These are phyloP conservation scores for Chaetomiaceae sp. DNA, from an alignment of 2,329 filamentous ascomycete genomes.

Conservation along the genomic window DNA sequence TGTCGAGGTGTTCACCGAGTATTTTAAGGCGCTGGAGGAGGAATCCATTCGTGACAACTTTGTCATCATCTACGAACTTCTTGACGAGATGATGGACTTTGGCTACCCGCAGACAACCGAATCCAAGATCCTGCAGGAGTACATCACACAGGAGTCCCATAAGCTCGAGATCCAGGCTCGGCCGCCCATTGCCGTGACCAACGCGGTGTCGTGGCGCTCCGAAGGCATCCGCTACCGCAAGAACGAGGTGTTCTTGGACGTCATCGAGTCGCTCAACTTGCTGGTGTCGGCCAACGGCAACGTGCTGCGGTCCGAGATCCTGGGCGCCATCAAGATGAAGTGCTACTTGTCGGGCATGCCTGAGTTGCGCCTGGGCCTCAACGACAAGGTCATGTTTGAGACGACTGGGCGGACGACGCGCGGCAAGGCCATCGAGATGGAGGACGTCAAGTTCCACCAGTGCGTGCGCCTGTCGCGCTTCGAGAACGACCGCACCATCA, in stretches of 20 bases:
- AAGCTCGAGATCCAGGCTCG: constrained; percentile 96
- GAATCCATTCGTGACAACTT: constrained; percentile 99
- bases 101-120: constrained; percentile 98
- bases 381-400: constrained; percentile 99
- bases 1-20: constrained; percentile 98
- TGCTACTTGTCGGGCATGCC: constrained; percentile 99
- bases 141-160: constrained; percentile 98
- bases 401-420: constrained; percentile 89
- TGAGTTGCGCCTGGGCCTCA: constrained; percentile 85
- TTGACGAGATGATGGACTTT: constrained; percentile 99
- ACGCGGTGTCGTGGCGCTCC: constrained; percentile 95
- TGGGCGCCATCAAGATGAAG: constrained; percentile 99
- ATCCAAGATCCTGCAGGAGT: constrained; percentile 97
- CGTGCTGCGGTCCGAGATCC: constrained; percentile 90
- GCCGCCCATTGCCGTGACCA: constrained; percentile 95
- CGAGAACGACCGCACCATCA: constrained; percentile 97
- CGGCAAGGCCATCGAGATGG: constrained; percentile 98
- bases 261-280: constrained; percentile 93
- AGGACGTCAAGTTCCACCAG: constrained; percentile 99
- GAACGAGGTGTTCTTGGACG: constrained; percentile 98
- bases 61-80: constrained; percentile 95
- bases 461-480: constrained; percentile 93
- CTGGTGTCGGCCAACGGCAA: constrained; percentile 93
- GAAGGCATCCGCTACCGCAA: constrained; percentile 98
- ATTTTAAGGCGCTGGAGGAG: constrained; percentile 98